Percentiles rank a stretch among this genome's conserved stretches.
phyloP scores from a whole-genome alignment of 805 yeast species.

The Barnettozyma salicaria region DNA sequence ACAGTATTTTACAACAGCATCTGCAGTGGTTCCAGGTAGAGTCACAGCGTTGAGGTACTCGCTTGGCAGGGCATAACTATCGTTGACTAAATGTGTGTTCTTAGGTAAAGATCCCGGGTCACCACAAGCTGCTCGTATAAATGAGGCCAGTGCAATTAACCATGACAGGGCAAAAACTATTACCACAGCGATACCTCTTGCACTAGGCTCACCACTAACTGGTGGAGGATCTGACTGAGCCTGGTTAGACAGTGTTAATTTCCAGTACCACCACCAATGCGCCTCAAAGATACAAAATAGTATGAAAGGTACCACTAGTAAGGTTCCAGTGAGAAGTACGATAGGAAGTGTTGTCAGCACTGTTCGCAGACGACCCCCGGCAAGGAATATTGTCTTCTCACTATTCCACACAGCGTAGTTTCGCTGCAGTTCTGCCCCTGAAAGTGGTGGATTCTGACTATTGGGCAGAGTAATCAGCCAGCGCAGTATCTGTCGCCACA shows the following conservation, averaged over 20 bases:
- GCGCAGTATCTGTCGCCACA: conserved; percentile 11
- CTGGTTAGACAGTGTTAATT: too few relatives aligned
- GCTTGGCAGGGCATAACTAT: conserved; percentile 38
- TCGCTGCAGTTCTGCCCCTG: neutral
- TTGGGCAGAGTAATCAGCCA: conserved; percentile 24
- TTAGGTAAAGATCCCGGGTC: conserved; percentile 71
- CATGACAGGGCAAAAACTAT: conserved; percentile 55
- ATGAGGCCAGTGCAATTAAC: conserved; percentile 42
- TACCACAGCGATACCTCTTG: too few relatives aligned
- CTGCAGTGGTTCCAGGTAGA: conserved; percentile 34
- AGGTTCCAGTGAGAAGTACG: conserved; percentile 28
- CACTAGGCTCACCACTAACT: too few relatives aligned
- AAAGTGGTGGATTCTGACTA: too few relatives aligned
- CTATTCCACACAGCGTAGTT: conserved; percentile 42
- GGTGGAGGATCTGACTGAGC: too few relatives aligned
- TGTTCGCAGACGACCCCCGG: conserved; percentile 61
- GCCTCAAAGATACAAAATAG: conserved; percentile 50
- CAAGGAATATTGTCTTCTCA: conserved; percentile 41
- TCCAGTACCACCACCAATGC: conserved; percentile 52
- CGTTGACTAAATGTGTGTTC: conserved; percentile 57
- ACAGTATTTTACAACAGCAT: conserved; percentile 50
- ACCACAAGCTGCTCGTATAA: conserved; percentile 46
- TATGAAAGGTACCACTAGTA: conserved; percentile 42
- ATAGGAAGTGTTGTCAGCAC: conserved; percentile 37
- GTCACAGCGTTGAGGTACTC: conserved; percentile 50